Percentiles rank a stretch among this genome's conserved stretches.
These are phyloP conservation scores for Fusarium goolgardi DNA, from an alignment of 2,329 filamentous ascomycete genomes.

Conservation along the genomic window DNA sequence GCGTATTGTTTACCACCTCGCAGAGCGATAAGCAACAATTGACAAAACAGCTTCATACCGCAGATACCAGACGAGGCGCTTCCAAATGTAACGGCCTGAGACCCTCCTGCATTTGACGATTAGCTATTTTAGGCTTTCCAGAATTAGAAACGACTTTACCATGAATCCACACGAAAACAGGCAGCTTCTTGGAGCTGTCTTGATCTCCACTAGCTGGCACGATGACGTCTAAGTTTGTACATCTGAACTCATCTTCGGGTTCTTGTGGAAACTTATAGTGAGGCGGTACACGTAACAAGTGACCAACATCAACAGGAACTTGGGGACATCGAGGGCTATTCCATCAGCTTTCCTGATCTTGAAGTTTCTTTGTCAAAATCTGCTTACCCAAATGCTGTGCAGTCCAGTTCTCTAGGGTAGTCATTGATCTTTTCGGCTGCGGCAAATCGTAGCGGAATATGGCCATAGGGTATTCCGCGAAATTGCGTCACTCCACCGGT, in stretches of 20 bases:
- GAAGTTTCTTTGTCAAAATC: accelerated
- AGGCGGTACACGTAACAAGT: conserved; percentile 57
- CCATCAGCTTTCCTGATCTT: not conserved
- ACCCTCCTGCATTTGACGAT: conserved; percentile 48
- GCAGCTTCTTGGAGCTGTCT: conserved; percentile 35
- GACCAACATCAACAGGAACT: conserved; percentile 54
- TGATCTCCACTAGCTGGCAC: conserved; percentile 33
- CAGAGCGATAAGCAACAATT: no score
- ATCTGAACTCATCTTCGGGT: conserved; percentile 56
- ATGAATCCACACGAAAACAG: conserved; percentile 60
- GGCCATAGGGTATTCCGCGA: conserved; percentile 12
- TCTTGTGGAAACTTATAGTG: conserved; percentile 39
- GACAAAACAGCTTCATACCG: conserved; percentile 44
- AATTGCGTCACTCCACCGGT: not conserved
- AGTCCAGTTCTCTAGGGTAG: not conserved
- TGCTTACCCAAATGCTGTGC: conserved; percentile 6
- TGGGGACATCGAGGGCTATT: conserved; percentile 57
- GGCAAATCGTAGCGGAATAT: conserved; percentile 7
- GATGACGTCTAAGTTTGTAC: conserved; percentile 57
- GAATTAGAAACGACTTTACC: conserved; percentile 37
- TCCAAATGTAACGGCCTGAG: conserved; percentile 58
- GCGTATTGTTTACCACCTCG: not conserved
- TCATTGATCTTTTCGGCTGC: not conserved
- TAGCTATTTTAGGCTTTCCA: accelerated
- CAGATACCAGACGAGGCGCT: conserved; percentile 56